Base-by-base conservation (phyloP, 768 basidiomycete genomes). In the Porpolomopsis calyptriformis region DNA sequence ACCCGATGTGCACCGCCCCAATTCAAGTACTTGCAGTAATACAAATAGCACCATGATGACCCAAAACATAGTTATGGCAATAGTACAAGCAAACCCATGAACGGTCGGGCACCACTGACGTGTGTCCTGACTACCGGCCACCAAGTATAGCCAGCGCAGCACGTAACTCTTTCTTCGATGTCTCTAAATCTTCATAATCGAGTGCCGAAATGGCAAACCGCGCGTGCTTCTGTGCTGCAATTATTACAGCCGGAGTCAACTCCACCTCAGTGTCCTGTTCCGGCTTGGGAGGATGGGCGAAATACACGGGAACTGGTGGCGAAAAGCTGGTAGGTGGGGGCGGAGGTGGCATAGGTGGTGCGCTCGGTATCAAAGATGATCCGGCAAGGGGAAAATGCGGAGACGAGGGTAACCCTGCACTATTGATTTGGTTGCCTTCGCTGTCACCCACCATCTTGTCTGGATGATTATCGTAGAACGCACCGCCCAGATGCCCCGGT, bases 141-240 rank as follows among this genome's bases (percentile, higher is more conserved):
- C 78, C 84, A 18, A 90, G 66, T 26, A 77, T 62, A 25, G 68
- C 70, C 51, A 99, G 63, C 11, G 94, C 94, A 27, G 75, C 70
- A 52, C 76, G 71, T 53, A 99, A 63, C 64, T 99, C 91, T 59
- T 75, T 82, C 57, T 76, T 73, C 14, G 94, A 94, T 55, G 87
- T 85, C 52, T 85, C 84, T 8, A 72, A 71, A 62, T 99, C 94
- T 59, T 98, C 94, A 60, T 93, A 97, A 58, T 97, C 91, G 45
- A 99, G 69, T n/a, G 96, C 80, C 24, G 87, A 90, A 47, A 97
- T 88, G 5, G 94, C 94, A 65, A 85, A 96, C 44, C 77, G 75
- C 54, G 91, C 91, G 55, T 93, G 91, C 59, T 87, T 96, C 70
- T 99, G 93, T 11, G 77, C 78, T 51, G 82, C 78, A 16, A 80